Base-by-base conservation (phyloP, 306 rosid species). In the Spatholobus suberectus region DNA sequence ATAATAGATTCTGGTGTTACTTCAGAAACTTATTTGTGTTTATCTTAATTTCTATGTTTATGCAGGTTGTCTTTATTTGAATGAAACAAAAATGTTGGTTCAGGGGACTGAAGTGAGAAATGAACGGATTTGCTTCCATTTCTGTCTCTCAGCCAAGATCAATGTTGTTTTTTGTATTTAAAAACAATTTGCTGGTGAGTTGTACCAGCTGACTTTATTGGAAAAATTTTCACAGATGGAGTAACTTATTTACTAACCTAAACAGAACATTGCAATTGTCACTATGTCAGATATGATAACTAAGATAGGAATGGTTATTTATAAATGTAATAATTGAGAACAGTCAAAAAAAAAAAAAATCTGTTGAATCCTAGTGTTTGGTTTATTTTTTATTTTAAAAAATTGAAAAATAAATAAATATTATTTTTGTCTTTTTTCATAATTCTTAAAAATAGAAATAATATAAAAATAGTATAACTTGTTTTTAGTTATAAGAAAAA, bases 21-120 rank as follows among this genome's bases (percentile, higher is more conserved):
- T 35, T 65, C 26, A 5, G 1, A 65, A 34, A 15, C 70, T 65
- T 18, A 29, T 29, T 72, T 17, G 27, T 27, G 62, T 49, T 26
- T 47, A 5, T 49, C 46, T 49, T 46, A 46, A 71, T 44, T 29
- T 49, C 77, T 17, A 7, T 73, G 77, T 17, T 18, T n/a, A 51
- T 73, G 65, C 77, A 73, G 77, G 77, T 34, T 73, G 77, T 0
- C 63, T 73, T 29, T 51, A 32, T 73, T 73, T 73, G 26, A 73
- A n/a, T 73, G 58, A 51, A 73, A 51, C 43, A 27, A 27, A 47
- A 71, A 71, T 47, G 41, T 47, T 49, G 77, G 15, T 29, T 29
- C 77, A 51, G 63, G 5, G 27, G 29, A 72, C n/a, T 32, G 29
- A 1, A 13, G 76, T 70, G 58, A 41, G 75, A 70, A 70, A 59